Percentiles rank a stretch among this genome's conserved stretches.
phyloP scores from a whole-genome alignment of 345 rosid species.

The Anastatica hierochuntica region DNA sequence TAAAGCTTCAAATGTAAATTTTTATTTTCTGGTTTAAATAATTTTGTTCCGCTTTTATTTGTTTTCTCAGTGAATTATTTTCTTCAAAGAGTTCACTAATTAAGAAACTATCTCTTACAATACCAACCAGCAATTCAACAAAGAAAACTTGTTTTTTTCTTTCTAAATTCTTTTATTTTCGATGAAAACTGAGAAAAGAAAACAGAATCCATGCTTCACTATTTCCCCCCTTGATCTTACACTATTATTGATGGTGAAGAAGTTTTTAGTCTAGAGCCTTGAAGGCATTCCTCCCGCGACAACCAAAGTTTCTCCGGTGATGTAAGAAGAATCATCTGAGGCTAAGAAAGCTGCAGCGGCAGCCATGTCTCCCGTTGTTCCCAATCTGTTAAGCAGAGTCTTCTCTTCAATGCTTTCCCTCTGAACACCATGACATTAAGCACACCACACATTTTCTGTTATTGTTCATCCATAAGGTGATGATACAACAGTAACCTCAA shows the following conservation, averaged over 20 bases:
- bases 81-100: no score
- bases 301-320: conserved; percentile 71
- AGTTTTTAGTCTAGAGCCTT: conserved; percentile 31
- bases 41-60: no score
- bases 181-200: background rate
- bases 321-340: conserved; percentile 65
- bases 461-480: background rate
- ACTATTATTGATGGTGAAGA: no score
- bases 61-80: no score
- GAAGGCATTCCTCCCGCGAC: conserved; percentile 81
- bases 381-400: conserved; percentile 64
- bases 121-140: background rate
- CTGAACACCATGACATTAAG: conserved; percentile 31
- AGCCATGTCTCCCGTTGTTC: conserved; percentile 70
- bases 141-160: no score
- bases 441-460: background rate
- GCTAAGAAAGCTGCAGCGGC: conserved; percentile 67
- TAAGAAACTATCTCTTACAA: no score
- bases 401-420: conserved; percentile 38
- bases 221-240: no score
- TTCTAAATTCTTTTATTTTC: background rate
- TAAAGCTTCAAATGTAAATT: conserved; percentile 10
- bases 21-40: background rate
- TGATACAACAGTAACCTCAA: background rate
- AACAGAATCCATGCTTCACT: background rate